These are phyloP conservation scores for Pleurozium schreberi DNA, from an alignment of 225 moss, liverwort and hornwort genomes.

Conservation along the genomic window DNA sequence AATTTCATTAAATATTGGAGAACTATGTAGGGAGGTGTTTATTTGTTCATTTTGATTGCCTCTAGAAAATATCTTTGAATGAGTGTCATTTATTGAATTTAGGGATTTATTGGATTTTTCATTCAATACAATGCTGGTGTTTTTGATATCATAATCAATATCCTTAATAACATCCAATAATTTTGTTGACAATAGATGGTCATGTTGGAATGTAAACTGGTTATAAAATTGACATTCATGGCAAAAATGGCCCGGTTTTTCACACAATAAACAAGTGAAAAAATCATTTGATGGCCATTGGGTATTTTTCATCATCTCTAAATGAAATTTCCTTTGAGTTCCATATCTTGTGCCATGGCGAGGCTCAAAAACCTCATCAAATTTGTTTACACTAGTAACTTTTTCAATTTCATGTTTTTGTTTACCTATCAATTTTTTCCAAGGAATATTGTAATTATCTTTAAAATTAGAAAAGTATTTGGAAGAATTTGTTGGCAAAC, in stretches of 20 bases:
- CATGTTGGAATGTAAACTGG: not conserved
- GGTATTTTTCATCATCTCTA: not conserved
- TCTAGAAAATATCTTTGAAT: not conserved
- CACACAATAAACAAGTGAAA: constrained; percentile 30
- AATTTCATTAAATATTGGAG: not conserved
- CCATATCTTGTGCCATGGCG: not conserved
- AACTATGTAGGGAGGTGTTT: not conserved
- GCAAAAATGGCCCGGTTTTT: constrained; percentile 24
- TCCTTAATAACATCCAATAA: not conserved
- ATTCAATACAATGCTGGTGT: not conserved
- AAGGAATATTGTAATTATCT: not conserved
- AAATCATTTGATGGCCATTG: constrained; percentile 22
- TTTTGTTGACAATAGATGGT: not conserved
- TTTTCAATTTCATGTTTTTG: not conserved
- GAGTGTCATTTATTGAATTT: not conserved
- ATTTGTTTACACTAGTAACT: not conserved
- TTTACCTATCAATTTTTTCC: not conserved
- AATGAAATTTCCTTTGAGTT: not conserved
- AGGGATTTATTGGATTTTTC: not conserved
- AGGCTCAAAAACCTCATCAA: not conserved
- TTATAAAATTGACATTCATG: constrained; percentile 21
- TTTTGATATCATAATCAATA: not conserved
- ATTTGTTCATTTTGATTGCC: not conserved
- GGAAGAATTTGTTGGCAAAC: not conserved
- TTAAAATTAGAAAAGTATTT: not conserved